Percentiles rank a stretch among this genome's conserved stretches.
phyloP scores from a whole-genome alignment of 2,329 filamentous ascomycete genomes.

The Neospermospora avenae region DNA sequence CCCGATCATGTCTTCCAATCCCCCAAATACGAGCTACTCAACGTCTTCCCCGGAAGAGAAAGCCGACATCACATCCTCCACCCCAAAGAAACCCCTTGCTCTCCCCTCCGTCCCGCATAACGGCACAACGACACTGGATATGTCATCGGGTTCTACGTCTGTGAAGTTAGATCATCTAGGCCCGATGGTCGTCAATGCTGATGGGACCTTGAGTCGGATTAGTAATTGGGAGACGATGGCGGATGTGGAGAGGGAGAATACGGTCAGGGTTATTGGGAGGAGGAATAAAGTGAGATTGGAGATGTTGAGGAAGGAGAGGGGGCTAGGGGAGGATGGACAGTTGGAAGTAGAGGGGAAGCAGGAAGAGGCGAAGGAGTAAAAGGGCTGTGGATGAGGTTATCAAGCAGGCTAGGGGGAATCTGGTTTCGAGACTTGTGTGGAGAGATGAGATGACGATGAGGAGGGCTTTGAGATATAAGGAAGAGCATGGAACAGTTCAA shows the following conservation, averaged over 20 bases:
- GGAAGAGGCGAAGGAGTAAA: neutral
- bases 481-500: too few relatives aligned
- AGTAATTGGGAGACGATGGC: constrained; percentile 72
- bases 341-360: too few relatives aligned
- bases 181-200: constrained; percentile 69
- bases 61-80: too few relatives aligned
- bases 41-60: neutral
- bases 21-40: neutral
- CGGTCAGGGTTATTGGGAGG: constrained; percentile 63
- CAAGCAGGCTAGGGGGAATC: too few relatives aligned
- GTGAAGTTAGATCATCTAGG: constrained; percentile 66
- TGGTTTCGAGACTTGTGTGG: too few relatives aligned
- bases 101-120: constrained; percentile 19
- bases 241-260: constrained; percentile 63
- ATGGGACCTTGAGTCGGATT: constrained; percentile 69
- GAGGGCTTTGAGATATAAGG: too few relatives aligned
- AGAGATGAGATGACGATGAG: too few relatives aligned
- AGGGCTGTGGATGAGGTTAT: neutral
- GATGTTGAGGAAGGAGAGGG: constrained; percentile 43
- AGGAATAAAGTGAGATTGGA: constrained; percentile 63
- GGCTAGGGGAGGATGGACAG: constrained; percentile 10
- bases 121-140: constrained; percentile 18
- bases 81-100: constrained; percentile 17
- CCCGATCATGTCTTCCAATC: neutral
- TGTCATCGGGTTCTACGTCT: constrained; percentile 31